phyloP scores from a whole-genome alignment of 2,329 filamentous ascomycete genomes.

The Aspergillus alliaceus region DNA sequence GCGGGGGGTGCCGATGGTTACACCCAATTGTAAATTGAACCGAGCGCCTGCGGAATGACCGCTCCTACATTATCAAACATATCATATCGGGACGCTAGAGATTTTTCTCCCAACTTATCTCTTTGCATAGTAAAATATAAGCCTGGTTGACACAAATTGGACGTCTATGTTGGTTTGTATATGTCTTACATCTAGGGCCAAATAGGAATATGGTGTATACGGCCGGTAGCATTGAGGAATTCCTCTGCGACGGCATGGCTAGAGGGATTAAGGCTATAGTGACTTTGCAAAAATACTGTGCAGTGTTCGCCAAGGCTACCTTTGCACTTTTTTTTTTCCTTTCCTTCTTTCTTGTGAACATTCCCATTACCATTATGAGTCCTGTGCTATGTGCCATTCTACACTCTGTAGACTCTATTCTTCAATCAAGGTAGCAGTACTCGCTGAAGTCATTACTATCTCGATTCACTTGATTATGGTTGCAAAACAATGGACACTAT shows the following conservation, averaged over 20 bases:
- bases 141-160: neutral
- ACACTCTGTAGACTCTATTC: too few relatives aligned
- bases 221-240: neutral
- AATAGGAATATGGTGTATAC: neutral
- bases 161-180: neutral
- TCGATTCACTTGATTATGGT: too few relatives aligned
- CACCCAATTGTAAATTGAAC: neutral
- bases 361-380: too few relatives aligned
- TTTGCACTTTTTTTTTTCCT: too few relatives aligned
- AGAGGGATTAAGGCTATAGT: neutral
- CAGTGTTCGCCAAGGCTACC: neutral
- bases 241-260: neutral
- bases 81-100: too few relatives aligned
- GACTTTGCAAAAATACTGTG: neutral
- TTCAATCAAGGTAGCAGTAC: too few relatives aligned
- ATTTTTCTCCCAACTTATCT: too few relatives aligned
- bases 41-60: neutral
- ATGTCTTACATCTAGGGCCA: neutral
- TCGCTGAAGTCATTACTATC: too few relatives aligned
- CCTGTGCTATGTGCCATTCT: too few relatives aligned
- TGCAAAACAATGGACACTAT: too few relatives aligned
- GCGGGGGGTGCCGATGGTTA: neutral
- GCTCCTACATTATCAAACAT: neutral
- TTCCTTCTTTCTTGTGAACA: too few relatives aligned
- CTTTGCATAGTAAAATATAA: too few relatives aligned